Evolutionary conservation across 495 filamentous ascomycete species (phyloP).

Genomic region (Neurospora hispaniola): DNA sequence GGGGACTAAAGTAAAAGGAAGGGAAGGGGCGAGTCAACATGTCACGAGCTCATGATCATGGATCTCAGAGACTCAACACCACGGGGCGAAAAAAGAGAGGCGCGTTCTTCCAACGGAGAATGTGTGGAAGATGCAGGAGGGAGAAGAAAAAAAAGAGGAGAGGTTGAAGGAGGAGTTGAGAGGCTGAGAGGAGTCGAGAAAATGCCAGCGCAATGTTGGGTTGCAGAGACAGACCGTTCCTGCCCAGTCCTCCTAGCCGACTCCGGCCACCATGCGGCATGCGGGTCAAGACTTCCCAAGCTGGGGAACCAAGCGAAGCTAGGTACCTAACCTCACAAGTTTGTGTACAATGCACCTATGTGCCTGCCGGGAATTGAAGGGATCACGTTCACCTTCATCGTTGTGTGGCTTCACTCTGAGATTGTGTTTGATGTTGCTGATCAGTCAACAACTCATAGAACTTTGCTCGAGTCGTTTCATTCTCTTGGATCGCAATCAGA

Average conservation of each 20-base stretch:
- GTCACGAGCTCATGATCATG: conserved; percentile 8
- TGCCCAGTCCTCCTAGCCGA: not conserved
- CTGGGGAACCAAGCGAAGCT: not conserved
- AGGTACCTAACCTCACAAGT: not conserved
- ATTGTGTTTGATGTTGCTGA: not conserved
- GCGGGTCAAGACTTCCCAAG: not conserved
- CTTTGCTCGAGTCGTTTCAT: not conserved
- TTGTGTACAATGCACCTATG: not conserved
- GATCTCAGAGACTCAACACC: conserved; percentile 9
- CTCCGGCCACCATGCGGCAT: not conserved
- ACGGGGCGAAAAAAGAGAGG: not conserved
- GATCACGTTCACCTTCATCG: not conserved
- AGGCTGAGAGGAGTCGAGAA: not conserved
- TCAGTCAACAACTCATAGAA: not conserved
- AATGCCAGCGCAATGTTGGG: not conserved
- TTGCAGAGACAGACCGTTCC: not conserved
- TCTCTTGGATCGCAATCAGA: not conserved
- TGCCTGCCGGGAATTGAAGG: not conserved
- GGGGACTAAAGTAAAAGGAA: conserved; percentile 4
- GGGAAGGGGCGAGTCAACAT: conserved; percentile 7
- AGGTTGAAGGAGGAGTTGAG: not conserved
- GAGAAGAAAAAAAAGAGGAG: conserved; percentile 2
- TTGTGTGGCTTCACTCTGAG: not conserved
- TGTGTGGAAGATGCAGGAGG: conserved; percentile 5
- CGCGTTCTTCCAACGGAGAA: conserved; percentile 1